Percentiles rank a stretch among this genome's conserved stretches.
phyloP scores from a whole-genome alignment of 2,329 filamentous ascomycete species.

The Phialocephala subalpina region DNA sequence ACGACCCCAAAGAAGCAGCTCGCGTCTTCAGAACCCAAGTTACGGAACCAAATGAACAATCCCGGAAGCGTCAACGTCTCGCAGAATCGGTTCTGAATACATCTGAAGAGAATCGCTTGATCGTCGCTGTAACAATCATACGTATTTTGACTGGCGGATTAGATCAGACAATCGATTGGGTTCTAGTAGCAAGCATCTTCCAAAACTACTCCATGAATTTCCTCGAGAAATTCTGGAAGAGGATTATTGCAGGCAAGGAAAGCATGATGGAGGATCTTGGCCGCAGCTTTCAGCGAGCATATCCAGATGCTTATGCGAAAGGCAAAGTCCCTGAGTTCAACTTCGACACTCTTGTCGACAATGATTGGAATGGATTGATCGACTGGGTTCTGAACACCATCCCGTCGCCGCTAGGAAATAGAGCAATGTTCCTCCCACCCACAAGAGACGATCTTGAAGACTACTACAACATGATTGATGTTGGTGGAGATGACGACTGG shows the following conservation, averaged over 20 bases:
- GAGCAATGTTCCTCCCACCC: conserved; percentile 55
- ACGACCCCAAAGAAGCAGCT: conserved; percentile 28
- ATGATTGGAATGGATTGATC: conserved; percentile 74
- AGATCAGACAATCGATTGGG: conserved; percentile 67
- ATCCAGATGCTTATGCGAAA: conserved; percentile 71
- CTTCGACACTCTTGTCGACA: conserved; percentile 67
- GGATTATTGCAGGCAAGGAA: conserved; percentile 58
- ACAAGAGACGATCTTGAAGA: conserved; percentile 54
- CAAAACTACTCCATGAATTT: conserved; percentile 59
- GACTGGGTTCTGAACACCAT: conserved; percentile 67
- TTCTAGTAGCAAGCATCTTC: conserved; percentile 63
- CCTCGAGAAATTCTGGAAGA: conserved; percentile 64
- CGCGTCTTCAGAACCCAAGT: conserved; percentile 34
- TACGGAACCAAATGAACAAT: conserved; percentile 28
- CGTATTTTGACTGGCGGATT: conserved; percentile 67
- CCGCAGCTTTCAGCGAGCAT: conserved; percentile 69
- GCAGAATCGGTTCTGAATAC: conserved; percentile 44
- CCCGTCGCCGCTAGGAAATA: conserved; percentile 48
- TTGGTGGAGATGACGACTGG: conserved; percentile 51
- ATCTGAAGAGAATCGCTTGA: conserved; percentile 55
- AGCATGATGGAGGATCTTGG: conserved; percentile 60
- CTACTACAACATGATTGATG: conserved; percentile 43
- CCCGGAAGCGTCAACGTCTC: conserved; percentile 40
- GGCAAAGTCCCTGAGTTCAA: conserved; percentile 68
- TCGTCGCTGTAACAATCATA: conserved; percentile 66